Base-by-base conservation (phyloP, 495 filamentous ascomycete species). In the Bombardia bombarda region DNA sequence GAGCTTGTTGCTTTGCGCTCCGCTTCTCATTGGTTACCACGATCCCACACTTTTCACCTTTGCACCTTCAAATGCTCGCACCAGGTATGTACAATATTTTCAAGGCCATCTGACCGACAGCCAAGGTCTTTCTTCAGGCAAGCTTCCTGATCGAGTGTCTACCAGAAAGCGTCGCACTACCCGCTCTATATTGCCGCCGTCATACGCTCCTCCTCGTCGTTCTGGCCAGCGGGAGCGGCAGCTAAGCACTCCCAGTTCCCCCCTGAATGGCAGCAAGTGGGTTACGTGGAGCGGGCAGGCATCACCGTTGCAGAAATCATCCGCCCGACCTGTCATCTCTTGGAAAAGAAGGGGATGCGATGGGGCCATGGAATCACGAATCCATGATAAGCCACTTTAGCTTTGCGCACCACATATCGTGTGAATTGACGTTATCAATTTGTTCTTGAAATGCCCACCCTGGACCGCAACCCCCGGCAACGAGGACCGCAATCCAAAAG, bases 1-100 rank as follows among this genome's bases (percentile, higher is more conserved):
- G 36, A 39, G 39, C 25, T 32, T 33, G 31, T 25, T 22, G 34
- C 18, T 46, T 45, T 53, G 50, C 50, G 47, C 32, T 41, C 38
- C 39, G 22, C 25, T 14, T 30, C 26, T 40, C 22, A 46, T 46
- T 46, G 43, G 43, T 20, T n/a, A n/a, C 34, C 25, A 7, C 12
- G 4, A 13, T 39, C 18, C 18, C 36, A n/a, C 28, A 40, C 19
- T n/a, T 5, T 17, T 40, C 37, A 16, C 31, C 30, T 1, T 37
- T 1, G 14, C 16, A 21, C 7, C 35, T 2, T 19, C 20, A n/a
- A 13, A 18, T 10, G 10, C 13, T 24, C 17, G n/a, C 34, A 48
- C 38, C 38, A 36, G 34, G 8, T 9, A 8, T 16, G 16, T n/a
- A 21, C 33, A 25, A 40, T 16, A 23, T 25, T 43, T 38, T 38